Base-by-base conservation (phyloP, 2,329 filamentous ascomycete genomes). In the Cordyceps militaris region DNA sequence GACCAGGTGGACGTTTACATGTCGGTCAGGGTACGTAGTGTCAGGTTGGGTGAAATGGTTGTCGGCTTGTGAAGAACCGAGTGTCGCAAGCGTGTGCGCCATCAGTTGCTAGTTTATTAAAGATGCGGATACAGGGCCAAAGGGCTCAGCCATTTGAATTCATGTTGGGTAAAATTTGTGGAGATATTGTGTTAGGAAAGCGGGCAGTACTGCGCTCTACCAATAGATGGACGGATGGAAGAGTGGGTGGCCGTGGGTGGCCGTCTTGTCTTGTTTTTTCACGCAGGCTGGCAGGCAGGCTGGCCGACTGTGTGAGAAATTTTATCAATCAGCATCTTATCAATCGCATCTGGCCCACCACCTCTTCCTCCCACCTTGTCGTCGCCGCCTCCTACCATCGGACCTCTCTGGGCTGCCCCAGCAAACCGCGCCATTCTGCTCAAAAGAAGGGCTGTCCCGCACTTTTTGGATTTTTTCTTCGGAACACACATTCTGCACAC, bases 281-380 rank as follows among this genome's bases (percentile, higher is more conserved):
- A n/a, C n/a, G n/a, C n/a, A n/a, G n/a, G n/a, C n/a, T n/a, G n/a
- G n/a, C n/a, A n/a, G n/a, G n/a, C n/a, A n/a, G n/a, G 16, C 26
- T 47, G 14, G 38, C n/a, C 21, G 44, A n/a, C n/a, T 57, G 46
- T n/a, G 55, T 57, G 55, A 57, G 46, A 57, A 51, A 50, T 43
- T 57, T 57, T 57, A 57, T 57, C 55, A 57, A 57, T 57, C 55
- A 57, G 55, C 34, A 58, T 53, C 71, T 74, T 73, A 74, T 74
- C 72, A 74, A 74, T 74, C 72, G 67, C 70, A 76, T 76, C 74
- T 76, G 64, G 61, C 64, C 67, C 69, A 69, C 54, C 46, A 19
- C 23, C 14, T n/a, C 9, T 30, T 34, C 23, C 51, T 32, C 44
- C 14, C 36, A 43, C 43, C 30, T 38, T 56, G 24, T 46, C 34